A percentile compares a stretch with the other conserved stretches of the same genome.
phyloP scores from a whole-genome alignment of 1,284 basidiomycete species.

The Cryptococcus neoformans region DNA sequence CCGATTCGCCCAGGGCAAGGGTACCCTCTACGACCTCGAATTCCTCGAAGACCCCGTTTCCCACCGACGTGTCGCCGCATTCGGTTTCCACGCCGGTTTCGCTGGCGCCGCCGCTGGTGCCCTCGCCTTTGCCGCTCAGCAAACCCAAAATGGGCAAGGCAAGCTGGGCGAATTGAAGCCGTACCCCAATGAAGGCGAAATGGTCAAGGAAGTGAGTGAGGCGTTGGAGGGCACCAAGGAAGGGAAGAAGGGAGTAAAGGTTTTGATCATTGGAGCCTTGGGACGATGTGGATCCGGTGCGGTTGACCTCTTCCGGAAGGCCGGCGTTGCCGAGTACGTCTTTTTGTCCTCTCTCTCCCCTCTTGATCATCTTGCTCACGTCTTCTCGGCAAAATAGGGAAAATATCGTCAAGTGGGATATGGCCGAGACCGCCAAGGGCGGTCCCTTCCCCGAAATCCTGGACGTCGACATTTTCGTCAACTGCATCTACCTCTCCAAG shows the following conservation, averaged over 20 bases:
- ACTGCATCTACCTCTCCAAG: slow-evolving; percentile 96
- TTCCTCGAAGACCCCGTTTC: slow-evolving; percentile 85
- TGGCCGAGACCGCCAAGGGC: slow-evolving; percentile 94
- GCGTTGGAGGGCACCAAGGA: slow-evolving; percentile 60
- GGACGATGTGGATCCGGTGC: slow-evolving; percentile 97
- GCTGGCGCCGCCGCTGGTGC: slow-evolving; percentile 94
- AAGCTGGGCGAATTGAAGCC: slow-evolving; percentile 69
- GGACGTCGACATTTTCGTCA: slow-evolving; percentile 65
- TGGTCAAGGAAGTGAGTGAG: slow-evolving; percentile 69
- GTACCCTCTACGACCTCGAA: slow-evolving; percentile 94
- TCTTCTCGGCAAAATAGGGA: neutral
- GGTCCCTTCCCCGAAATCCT: slow-evolving; percentile 96
- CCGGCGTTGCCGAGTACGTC: slow-evolving; percentile 81
- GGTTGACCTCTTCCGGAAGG: slow-evolving; percentile 90
- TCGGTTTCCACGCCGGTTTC: slow-evolving; percentile 98
- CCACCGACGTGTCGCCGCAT: slow-evolving; percentile 88
- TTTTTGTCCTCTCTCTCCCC: neutral
- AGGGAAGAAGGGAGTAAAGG: slow-evolving; percentile 70
- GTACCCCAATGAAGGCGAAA: slow-evolving; percentile 74
- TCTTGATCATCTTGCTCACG: neutral
- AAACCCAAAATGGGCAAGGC: slow-evolving; percentile 57
- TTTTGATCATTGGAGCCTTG: slow-evolving; percentile 92
- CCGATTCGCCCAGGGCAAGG: slow-evolving; percentile 82
- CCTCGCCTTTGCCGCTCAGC: slow-evolving; percentile 73
- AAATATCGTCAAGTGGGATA: slow-evolving; percentile 97